These are phyloP conservation scores for Carex littledalei DNA, from an alignment of 176 grass and related monocot species.

Conservation along the genomic window DNA sequence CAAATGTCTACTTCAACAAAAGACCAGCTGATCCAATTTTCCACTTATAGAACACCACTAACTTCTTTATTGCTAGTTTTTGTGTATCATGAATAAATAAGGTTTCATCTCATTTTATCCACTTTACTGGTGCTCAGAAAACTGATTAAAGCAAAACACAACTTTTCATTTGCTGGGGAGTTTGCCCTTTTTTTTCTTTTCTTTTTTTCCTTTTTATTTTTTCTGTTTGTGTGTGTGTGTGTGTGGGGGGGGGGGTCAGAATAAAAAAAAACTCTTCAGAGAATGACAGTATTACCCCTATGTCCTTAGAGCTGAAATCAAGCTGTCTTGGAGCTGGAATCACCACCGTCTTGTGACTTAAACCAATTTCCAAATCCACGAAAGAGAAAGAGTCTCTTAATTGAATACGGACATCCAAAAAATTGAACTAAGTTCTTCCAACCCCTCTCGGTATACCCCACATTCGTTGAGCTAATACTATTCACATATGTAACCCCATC, in stretches of 20 bases:
- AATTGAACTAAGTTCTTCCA: constrained; percentile 74
- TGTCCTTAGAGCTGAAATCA: not conserved
- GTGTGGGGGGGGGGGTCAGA: not conserved
- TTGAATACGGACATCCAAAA: constrained; percentile 61
- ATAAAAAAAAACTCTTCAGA: not conserved
- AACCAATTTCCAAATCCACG: constrained; percentile 37
- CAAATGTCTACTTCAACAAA: not conserved
- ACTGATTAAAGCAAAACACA: not conserved
- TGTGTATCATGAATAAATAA: not conserved
- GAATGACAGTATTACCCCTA: not conserved
- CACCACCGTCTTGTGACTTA: constrained; percentile 48
- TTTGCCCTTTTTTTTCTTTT: not conserved
- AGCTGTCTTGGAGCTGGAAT: constrained; percentile 61
- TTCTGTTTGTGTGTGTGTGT: not conserved
- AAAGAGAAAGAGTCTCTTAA: constrained; percentile 49
- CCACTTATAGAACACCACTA: not conserved
- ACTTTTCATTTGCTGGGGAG: not conserved
- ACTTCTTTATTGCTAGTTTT: not conserved
- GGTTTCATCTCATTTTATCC: not conserved
- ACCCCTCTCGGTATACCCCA: constrained; percentile 49
- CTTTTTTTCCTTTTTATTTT: not conserved
- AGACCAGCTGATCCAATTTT: too few relatives aligned
- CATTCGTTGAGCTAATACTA: constrained; percentile 46
- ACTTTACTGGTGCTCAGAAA: not conserved
- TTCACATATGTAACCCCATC: constrained; percentile 78